Base-by-base conservation (phyloP, 2,329 filamentous ascomycete genomes). In the Plectosphaerella sp. region DNA sequence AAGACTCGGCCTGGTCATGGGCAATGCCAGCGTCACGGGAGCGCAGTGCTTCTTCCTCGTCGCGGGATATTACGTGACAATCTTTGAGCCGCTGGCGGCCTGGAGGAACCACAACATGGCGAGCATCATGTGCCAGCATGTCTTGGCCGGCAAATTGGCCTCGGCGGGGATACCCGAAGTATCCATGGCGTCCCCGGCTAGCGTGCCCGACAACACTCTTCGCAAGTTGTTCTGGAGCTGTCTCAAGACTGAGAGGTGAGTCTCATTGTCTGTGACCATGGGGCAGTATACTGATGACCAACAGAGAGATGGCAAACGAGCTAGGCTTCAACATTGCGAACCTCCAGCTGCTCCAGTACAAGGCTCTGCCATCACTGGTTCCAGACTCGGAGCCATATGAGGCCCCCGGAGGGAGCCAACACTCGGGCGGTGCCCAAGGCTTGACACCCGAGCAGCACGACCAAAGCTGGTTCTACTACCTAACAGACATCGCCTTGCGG, bases 1-100 rank as follows among this genome's bases (percentile, higher is more conserved):
- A 12, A 33, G 28, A 33, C 46, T n/a, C 45, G 60, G 6, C 18
- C 52, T n/a, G 59, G 60, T 35, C 28, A 33, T 33, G 28, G 28
- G 28, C 28, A 33, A 33, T 33, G 28, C 28, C 28, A 33, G 28
- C 28, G 8, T 33, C 28, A 33, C 28, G 3, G 28, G 28, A 12
- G 59, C 59, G 9, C 59, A 61, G 39, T 60, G 58, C 49, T 55
- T 60, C 20, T 59, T 55, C 11, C 54, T 56, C 2, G 55, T 58
- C 11, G 51, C 47, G 7, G 49, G 59, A 14, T 58, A 53, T 28
- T 57, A 59, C 25, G 59, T 55, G 22, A 54, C 51, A 16, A 50
- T 48, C 35, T 52, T 60, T 43, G 50, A 56, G 5, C 58, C 56
- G 3, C 18, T 60, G 14, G 47, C 54, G 22, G 50, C 58, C 12